Conservation (phyloP, 352 stramenopile genomes). For the Globisporangium canariense region DNA sequence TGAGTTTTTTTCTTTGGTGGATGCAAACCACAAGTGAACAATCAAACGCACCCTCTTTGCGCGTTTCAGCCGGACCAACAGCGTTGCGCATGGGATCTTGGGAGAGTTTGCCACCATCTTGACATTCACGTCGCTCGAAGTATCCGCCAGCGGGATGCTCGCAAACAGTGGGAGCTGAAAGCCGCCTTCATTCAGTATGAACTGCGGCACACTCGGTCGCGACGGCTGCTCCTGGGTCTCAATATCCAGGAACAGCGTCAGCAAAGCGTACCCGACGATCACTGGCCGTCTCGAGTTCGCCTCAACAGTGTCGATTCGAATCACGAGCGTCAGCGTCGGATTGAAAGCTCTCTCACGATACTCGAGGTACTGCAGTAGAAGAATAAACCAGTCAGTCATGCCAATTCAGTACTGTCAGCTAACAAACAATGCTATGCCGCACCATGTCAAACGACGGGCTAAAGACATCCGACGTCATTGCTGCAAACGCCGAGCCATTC, state of each 20-base stretch:
- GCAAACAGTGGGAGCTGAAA: conserved; percentile 81
- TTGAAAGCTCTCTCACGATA: conserved; percentile 77
- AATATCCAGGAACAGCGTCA: conserved; percentile 73
- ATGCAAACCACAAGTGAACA: not conserved
- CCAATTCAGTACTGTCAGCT: not conserved
- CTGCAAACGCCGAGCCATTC: conserved; percentile 29
- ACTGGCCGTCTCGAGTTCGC: conserved; percentile 35
- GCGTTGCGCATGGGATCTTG: conserved; percentile 70
- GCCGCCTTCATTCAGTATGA: conserved; percentile 56
- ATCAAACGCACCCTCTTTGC: conserved; percentile 35
- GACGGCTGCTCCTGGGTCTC: conserved; percentile 50
- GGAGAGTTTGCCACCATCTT: conserved; percentile 35
- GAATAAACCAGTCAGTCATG: not conserved
- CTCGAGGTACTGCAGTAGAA: conserved; percentile 48
- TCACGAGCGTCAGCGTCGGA: conserved; percentile 75
- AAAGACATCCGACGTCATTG: conserved; percentile 25
- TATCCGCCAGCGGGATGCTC: conserved; percentile 34
- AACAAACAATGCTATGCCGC: conserved; percentile 11
- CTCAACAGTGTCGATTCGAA: conserved; percentile 85
- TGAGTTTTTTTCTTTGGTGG: not conserved
- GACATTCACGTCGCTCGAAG: conserved; percentile 29
- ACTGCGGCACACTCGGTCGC: conserved; percentile 47
- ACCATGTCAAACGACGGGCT: conserved; percentile 56
- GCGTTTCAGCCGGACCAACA: conserved; percentile 64
- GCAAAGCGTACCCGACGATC: conserved; percentile 71